Base-by-base conservation (phyloP, 2,329 filamentous ascomycete species). In the Magnaporthiopsis incrustans region DNA sequence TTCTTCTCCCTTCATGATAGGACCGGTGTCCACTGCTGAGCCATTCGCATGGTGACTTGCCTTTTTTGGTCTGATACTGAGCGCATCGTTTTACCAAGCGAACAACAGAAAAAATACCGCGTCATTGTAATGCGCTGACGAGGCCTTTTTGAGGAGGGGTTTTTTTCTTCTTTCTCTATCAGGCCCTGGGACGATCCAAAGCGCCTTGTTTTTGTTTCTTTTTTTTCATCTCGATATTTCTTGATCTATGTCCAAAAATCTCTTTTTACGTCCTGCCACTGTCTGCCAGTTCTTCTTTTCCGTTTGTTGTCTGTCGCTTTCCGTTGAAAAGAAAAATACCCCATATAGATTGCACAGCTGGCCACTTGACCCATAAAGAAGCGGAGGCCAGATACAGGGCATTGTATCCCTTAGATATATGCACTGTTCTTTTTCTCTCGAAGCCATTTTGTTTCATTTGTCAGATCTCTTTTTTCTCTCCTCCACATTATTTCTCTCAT, bases 311-410 rank as follows among this genome's bases (percentile, higher is more conserved):
- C 26, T 30, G 2, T 30, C 30, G 30, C n/a, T 62, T 62, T 30
- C 27, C 57, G 38, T 62, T 14, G 35, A 56, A 38, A 62, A 26
- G 30, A 62, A 62, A 62, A 62, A 53, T 53, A 50, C 64, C 63
- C 30, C 64, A 56, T 65, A 65, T 65, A 65, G 64, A 65, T 62
- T 65, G 60, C 30, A 60, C 30, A 33, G 60, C 61, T 60, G 57
- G 33, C 60, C 35, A 15, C 35, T 6, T 30, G 4, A 0, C 35
- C 35, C 61, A 32, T 58, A 32, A 32, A 22, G 26, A 58, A 58
- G 26, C 44, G 44, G 44, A 22, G 44, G 44, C n/a, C 44, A 53
- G 44, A 53, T 18, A n/a, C 44, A 25, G 44, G 44, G 44, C 44
- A 53, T 53, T 10, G 10, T 53, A 53, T 53, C 22, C 44, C 44